phyloP scores from a whole-genome alignment of 305 asterid species.

The Solanum aculeatissimum region DNA sequence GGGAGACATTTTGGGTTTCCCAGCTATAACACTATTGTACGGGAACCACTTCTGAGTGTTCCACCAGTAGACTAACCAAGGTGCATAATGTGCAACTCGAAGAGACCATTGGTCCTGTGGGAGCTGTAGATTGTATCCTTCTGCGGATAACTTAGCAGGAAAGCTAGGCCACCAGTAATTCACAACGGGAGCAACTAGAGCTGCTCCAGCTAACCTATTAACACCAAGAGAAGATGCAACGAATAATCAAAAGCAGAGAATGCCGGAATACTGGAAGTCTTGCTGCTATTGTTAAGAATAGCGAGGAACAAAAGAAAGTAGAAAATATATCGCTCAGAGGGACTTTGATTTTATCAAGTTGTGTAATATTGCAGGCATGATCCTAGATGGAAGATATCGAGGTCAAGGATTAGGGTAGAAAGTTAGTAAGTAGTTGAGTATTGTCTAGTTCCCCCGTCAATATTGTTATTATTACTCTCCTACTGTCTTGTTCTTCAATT shows the following conservation, averaged over 20 bases:
- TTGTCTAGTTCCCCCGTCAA: not conserved
- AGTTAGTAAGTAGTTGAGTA: not conserved
- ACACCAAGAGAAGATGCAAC: not conserved
- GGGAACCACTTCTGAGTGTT: slow-evolving; percentile 70
- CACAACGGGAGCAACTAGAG: slow-evolving; percentile 42
- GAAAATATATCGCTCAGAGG: not conserved
- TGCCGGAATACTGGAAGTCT: not conserved
- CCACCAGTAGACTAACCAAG: slow-evolving; percentile 68
- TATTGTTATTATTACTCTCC: not conserved
- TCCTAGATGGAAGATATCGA: not conserved
- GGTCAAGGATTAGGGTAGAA: not conserved
- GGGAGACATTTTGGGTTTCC: slow-evolving; percentile 27
- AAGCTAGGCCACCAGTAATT: slow-evolving; percentile 68
- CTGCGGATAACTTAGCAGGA: slow-evolving; percentile 32
- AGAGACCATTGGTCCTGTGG: slow-evolving; percentile 55
- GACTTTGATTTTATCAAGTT: not conserved
- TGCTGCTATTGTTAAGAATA: not conserved
- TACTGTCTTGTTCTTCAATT: not conserved
- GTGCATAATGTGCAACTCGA: slow-evolving; percentile 48
- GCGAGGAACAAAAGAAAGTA: not conserved
- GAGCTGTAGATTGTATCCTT: slow-evolving; percentile 34
- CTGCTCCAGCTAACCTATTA: slow-evolving; percentile 49
- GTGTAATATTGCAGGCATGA: not conserved
- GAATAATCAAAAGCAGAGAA: not conserved
- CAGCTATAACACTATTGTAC: slow-evolving; percentile 29